Evolutionary conservation across 345 rosid genomes (phyloP).

Genomic region (Citrus sp.): DNA sequence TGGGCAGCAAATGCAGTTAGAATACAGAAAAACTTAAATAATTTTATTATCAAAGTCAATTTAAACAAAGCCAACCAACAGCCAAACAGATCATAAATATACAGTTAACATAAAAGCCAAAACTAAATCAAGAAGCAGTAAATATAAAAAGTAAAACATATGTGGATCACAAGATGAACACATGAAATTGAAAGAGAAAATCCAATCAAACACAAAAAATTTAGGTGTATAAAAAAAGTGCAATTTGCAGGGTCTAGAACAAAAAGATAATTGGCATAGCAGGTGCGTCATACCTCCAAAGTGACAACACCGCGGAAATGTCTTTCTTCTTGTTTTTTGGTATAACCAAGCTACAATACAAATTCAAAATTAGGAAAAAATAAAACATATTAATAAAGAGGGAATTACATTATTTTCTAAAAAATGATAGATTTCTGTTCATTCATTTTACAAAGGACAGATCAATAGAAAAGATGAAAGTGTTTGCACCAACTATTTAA

Average conservation of each 20-base stretch:
- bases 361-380: not conserved
- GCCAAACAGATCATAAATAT: not conserved
- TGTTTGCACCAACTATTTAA: not conserved
- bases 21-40: not conserved
- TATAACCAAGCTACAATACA: slow-evolving; percentile 83
- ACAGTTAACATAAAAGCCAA: not conserved
- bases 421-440: not conserved
- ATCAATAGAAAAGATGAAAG: not conserved
- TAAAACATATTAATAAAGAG: not conserved
- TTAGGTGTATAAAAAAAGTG: not conserved
- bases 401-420: not conserved
- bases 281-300: slow-evolving; percentile 68
- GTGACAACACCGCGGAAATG: slow-evolving; percentile 90
- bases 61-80: not conserved
- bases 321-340: slow-evolving; percentile 92
- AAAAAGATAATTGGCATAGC: not conserved
- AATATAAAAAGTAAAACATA: not conserved
- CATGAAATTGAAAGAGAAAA: not conserved
- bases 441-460: not conserved
- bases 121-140: not conserved
- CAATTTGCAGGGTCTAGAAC: not conserved
- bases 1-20: not conserved
- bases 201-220: not conserved
- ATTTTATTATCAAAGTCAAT: not conserved
- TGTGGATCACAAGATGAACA: not conserved